Percentiles rank a stretch among this genome's conserved stretches.
phyloP scores from a whole-genome alignment of 495 filamentous ascomycete species.

The Aspergillus coremiiformis region DNA sequence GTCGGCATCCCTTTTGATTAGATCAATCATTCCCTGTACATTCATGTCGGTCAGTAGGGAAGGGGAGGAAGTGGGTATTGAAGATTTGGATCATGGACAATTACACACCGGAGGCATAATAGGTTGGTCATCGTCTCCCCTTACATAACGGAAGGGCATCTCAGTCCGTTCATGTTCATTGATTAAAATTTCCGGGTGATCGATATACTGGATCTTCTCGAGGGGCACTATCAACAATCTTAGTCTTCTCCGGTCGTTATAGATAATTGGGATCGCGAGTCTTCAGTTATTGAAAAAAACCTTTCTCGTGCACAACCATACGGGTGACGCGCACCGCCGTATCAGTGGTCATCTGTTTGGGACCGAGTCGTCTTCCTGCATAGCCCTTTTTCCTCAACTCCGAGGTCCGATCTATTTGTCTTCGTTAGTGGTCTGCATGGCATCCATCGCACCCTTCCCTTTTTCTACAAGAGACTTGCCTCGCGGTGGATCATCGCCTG shows the following conservation, averaged over 20 bases:
- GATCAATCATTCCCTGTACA: slow-evolving; percentile 77
- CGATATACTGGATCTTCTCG: slow-evolving; percentile 68
- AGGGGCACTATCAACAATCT: slow-evolving; percentile 51
- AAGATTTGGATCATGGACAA: no score
- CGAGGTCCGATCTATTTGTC: slow-evolving; percentile 70
- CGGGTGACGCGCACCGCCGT: slow-evolving; percentile 92
- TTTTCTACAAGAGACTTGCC: slow-evolving; percentile 46
- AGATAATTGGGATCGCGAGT: background rate
- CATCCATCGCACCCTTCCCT: background rate
- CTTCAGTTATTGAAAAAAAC: slow-evolving; percentile 39
- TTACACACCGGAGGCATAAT: slow-evolving; percentile 85
- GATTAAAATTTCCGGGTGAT: slow-evolving; percentile 81
- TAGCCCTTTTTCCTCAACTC: slow-evolving; percentile 92
- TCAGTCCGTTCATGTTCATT: slow-evolving; percentile 86
- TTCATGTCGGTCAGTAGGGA: background rate
- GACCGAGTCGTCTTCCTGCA: slow-evolving; percentile 76
- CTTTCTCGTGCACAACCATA: slow-evolving; percentile 74
- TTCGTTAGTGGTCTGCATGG: background rate
- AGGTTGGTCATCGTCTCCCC: slow-evolving; percentile 60
- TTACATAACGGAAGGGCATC: slow-evolving; percentile 97
- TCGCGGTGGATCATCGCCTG: slow-evolving; percentile 91
- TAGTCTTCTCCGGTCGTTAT: background rate
- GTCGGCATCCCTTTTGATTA: slow-evolving; percentile 91
- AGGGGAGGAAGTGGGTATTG: background rate
- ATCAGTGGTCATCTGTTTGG: slow-evolving; percentile 97